phyloP scores from a whole-genome alignment of 495 filamentous ascomycete species.

The Neurospora sp. region DNA sequence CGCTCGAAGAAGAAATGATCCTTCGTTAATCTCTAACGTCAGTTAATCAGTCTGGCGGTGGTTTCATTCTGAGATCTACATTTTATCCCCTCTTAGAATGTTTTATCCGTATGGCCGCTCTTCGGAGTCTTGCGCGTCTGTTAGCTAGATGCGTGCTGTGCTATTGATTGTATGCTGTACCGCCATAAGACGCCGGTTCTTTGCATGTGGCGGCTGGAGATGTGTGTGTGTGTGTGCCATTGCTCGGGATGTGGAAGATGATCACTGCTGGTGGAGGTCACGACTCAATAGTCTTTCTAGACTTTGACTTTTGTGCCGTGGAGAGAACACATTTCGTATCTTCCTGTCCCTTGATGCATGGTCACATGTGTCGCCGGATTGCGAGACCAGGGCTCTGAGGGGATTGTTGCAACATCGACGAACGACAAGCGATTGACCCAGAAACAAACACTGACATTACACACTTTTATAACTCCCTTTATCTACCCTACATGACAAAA shows the following conservation, averaged over 20 bases:
- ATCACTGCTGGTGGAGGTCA: neutral
- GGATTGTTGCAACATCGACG: too few species aligned
- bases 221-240: neutral
- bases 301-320: neutral
- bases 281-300: neutral
- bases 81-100: conserved; percentile 5
- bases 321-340: neutral
- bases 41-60: conserved; percentile 39
- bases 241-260: neutral
- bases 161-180: neutral
- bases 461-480: neutral
- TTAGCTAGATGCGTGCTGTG: neutral
- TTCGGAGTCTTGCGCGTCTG: neutral
- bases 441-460: neutral
- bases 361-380: neutral
- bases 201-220: neutral
- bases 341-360: neutral
- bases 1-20: conserved; percentile 42
- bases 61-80: conserved; percentile 55
- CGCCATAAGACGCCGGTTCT: neutral
- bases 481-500: neutral
- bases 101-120: neutral
- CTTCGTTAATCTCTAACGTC: conserved; percentile 50
- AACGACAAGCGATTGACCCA: neutral
- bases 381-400: neutral